Evolutionary conservation across 768 basidiomycete species (phyloP).

Genomic region (Lactarius tabidus): DNA sequence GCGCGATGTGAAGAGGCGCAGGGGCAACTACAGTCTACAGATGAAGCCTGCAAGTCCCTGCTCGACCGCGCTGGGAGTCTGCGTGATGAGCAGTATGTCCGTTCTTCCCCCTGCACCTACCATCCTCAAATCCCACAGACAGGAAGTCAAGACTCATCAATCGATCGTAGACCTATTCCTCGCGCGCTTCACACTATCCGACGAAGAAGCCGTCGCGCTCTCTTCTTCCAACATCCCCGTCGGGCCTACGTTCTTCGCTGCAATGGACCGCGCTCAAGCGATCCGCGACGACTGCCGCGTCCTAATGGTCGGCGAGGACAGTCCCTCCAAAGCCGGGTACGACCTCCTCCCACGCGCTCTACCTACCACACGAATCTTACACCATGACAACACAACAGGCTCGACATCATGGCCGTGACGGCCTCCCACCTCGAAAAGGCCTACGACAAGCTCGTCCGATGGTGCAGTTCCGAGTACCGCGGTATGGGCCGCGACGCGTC

Average conservation of each 20-base stretch:
- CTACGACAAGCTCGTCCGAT: conserved; percentile 84
- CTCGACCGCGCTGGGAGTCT: conserved; percentile 81
- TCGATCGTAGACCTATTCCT: conserved; percentile 79
- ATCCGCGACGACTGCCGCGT: conserved; percentile 85
- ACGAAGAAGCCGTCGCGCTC: conserved; percentile 68
- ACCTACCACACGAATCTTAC: background rate
- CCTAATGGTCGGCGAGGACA: conserved; percentile 81
- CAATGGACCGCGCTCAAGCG: conserved; percentile 80
- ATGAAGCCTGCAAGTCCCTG: conserved; percentile 69
- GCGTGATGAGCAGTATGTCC: conserved; percentile 61
- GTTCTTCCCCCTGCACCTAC: background rate
- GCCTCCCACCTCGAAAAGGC: conserved; percentile 81
- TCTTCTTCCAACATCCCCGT: conserved; percentile 76
- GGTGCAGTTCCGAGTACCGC: conserved; percentile 81
- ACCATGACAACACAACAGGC: conserved; percentile 38
- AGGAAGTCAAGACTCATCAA: conserved; percentile 64
- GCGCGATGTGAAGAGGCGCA: conserved; percentile 80
- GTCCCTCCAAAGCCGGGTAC: conserved; percentile 73
- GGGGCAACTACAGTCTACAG: conserved; percentile 65
- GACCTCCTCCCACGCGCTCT: conserved; percentile 18
- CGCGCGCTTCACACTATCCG: conserved; percentile 75
- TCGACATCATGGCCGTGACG: conserved; percentile 86
- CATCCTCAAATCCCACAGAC: conserved; percentile 38
- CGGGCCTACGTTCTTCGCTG: conserved; percentile 68
- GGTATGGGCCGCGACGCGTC: conserved; percentile 70